phyloP scores from a whole-genome alignment of 2,329 filamentous ascomycete species.

The Aspergillus fructus region DNA sequence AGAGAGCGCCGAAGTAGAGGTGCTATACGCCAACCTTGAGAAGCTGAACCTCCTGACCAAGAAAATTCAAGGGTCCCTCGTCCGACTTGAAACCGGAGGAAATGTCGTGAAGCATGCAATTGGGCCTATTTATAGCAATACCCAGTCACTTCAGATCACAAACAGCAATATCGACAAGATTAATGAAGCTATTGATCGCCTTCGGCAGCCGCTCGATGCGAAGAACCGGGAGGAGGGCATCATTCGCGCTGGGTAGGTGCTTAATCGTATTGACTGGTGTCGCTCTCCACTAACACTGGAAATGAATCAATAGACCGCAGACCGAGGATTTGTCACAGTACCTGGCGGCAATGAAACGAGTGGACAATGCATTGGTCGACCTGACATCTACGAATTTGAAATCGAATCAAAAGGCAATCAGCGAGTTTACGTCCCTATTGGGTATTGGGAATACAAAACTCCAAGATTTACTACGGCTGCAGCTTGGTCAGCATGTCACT shows the following conservation, averaged over 20 bases:
- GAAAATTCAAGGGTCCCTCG: conserved; percentile 88
- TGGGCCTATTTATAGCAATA: conserved; percentile 89
- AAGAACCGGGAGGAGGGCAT: conserved; percentile 90
- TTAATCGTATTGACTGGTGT: conserved; percentile 1
- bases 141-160: conserved; percentile 81
- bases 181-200: conserved; percentile 79
- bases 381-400: conserved; percentile 88
- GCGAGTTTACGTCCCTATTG: conserved; percentile 74
- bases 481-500: conserved; percentile 74
- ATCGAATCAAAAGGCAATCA: conserved; percentile 84
- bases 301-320: conserved; percentile 58
- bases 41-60: conserved; percentile 93
- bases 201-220: conserved; percentile 88
- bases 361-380: conserved; percentile 79
- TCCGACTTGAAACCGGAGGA: conserved; percentile 80
- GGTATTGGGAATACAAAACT: conserved; percentile 78
- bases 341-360: conserved; percentile 82
- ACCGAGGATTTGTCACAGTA: conserved; percentile 80
- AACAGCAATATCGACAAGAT: conserved; percentile 86
- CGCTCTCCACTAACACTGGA: background rate
- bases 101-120: conserved; percentile 90
- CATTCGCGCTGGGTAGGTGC: conserved; percentile 69
- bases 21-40: conserved; percentile 70
- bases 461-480: conserved; percentile 77
- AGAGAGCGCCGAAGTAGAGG: conserved; percentile 67